Conservation (phyloP, 257 asterid genomes). For the Linaria vulgaris region DNA sequence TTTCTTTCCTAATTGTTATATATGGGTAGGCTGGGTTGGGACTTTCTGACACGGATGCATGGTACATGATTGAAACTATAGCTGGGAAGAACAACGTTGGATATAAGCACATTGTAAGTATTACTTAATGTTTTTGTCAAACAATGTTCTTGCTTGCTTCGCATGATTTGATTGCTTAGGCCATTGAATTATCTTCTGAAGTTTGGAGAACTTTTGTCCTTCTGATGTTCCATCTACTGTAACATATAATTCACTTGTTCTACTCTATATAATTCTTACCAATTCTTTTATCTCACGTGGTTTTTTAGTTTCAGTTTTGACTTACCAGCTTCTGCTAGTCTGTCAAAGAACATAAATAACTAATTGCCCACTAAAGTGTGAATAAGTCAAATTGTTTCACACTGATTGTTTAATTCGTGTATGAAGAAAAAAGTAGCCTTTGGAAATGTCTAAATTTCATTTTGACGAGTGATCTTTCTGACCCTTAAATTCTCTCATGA, state of each 20-base stretch:
- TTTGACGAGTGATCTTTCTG: too few relatives aligned
- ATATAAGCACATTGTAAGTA: conserved; percentile 88
- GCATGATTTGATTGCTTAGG: neutral
- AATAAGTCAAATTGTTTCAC: too few relatives aligned
- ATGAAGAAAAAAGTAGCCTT: too few relatives aligned
- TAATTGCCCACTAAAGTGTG: too few relatives aligned
- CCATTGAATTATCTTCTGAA: neutral
- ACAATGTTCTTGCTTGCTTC: conserved; percentile 23
- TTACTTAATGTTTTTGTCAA: conserved; percentile 14
- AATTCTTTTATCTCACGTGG: neutral
- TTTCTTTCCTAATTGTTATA: conserved; percentile 36
- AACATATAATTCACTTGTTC: conserved; percentile 9
- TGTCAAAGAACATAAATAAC: too few relatives aligned
- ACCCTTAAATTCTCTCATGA: too few relatives aligned
- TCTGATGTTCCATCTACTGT: neutral
- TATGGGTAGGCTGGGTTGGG: conserved; percentile 87
- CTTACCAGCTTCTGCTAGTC: too few relatives aligned
- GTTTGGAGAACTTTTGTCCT: conserved; percentile 4
- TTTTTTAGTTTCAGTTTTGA: conserved; percentile 2
- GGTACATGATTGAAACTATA: conserved; percentile 91
- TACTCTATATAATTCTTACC: conserved; percentile 6
- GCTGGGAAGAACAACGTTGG: conserved; percentile 95
- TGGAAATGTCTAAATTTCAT: too few relatives aligned
- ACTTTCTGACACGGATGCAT: conserved; percentile 88
- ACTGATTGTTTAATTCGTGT: too few relatives aligned